Conservation (phyloP, 352 stramenopile genomes). For the Phytophthora colocasiae region DNA sequence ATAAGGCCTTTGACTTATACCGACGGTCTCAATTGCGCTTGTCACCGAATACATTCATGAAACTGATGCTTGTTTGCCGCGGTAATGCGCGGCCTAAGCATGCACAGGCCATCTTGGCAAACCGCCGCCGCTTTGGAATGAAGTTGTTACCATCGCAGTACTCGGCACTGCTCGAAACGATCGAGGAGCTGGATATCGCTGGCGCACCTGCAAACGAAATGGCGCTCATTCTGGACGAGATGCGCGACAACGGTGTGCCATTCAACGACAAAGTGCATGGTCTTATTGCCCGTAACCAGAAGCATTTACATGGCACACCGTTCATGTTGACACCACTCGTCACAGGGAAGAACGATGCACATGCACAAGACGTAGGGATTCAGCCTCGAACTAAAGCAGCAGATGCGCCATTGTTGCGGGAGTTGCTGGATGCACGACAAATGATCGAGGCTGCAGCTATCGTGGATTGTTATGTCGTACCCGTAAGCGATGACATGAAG, state of each 20-base stretch:
- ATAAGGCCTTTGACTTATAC: slow-evolving; percentile 75
- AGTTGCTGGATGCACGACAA: slow-evolving; percentile 39
- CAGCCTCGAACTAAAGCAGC: slow-evolving; percentile 31
- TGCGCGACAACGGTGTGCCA: slow-evolving; percentile 35
- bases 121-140: slow-evolving; percentile 63
- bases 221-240: slow-evolving; percentile 47
- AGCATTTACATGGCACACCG: slow-evolving; percentile 35
- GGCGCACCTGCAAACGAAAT: slow-evolving; percentile 44
- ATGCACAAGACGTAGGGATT: not conserved
- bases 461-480: slow-evolving; percentile 34
- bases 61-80: slow-evolving; percentile 55
- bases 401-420: slow-evolving; percentile 28
- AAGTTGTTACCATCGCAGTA: slow-evolving; percentile 50
- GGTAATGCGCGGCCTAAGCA: slow-evolving; percentile 50
- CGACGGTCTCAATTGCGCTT: slow-evolving; percentile 51
- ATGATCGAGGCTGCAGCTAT: slow-evolving; percentile 46
- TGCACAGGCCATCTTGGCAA: slow-evolving; percentile 54
- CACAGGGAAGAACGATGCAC: not conserved
- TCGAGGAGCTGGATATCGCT: slow-evolving; percentile 45
- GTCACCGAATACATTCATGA: slow-evolving; percentile 49
- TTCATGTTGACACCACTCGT: slow-evolving; percentile 26
- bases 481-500: slow-evolving; percentile 30
- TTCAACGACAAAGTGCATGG: slow-evolving; percentile 37
- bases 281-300: slow-evolving; percentile 49
- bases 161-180: slow-evolving; percentile 49